Base-by-base conservation (phyloP, 345 rosid genomes). In the Mangifera indica region DNA sequence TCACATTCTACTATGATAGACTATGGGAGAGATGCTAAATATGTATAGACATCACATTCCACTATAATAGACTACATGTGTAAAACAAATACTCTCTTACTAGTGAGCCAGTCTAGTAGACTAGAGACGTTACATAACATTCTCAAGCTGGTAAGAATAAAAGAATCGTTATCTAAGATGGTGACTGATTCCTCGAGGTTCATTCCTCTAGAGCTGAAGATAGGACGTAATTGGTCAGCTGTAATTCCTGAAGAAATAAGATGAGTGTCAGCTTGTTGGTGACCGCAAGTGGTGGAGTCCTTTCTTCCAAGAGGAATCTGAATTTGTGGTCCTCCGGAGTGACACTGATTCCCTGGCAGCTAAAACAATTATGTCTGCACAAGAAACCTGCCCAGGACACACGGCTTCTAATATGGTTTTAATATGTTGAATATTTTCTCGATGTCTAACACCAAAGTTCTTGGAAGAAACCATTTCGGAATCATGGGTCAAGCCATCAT, bases 291-390 rank as follows among this genome's bases (percentile, higher is more conserved):
- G 34, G 49, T 77, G 21, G 83, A 79, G 60, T 82, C 83, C 59
- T 75, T 76, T 74, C 85, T 79, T 48, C 81, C 85, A 0, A 77
- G 76, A 61, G 85, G 85, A 18, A 79, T 71, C 63, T 58, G 72
- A 34, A 82, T 71, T 2, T 65, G 51, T 4, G 85, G 85, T 49
- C 85, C 81, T 44, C 85, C 81, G 3, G 83, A 40, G 18, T 29
- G 81, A 72, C 18, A 82, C 81, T 21, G 85, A 32, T 34, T 77
- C 81, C 54, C 72, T 60, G n/a, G 85, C 83, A 15, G 77, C 81
- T 54, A 82, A 74, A 37, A 79, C 81, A n/a, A 82, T 74, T 24
- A 79, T 72, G 63, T 82, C 85, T 26, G 83, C 85, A 62, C 81
- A 79, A 2, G 83, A 79, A 1, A 79, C 85, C 52, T 54, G 73